Evolutionary conservation across 2,329 filamentous ascomycete genomes (phyloP).

Genomic region (Penicillium sp.): DNA sequence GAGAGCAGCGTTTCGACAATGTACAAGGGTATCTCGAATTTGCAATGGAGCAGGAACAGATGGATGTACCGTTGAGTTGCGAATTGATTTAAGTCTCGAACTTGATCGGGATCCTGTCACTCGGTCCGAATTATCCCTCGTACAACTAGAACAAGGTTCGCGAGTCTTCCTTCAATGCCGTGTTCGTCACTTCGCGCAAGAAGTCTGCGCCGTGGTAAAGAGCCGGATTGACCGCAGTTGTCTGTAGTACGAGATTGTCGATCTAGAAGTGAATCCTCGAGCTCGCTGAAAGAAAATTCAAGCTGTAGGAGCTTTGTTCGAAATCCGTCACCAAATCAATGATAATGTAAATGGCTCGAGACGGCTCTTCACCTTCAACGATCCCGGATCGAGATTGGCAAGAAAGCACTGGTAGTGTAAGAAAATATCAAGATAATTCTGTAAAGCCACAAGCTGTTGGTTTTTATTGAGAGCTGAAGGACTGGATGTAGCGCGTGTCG

Average conservation of each 20-base stretch:
- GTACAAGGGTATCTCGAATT: not conserved
- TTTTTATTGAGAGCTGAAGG: not conserved
- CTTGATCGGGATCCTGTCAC: not conserved
- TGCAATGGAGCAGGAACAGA: not conserved
- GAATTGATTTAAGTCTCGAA: not conserved
- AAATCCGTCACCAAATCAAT: not conserved
- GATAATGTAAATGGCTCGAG: not conserved
- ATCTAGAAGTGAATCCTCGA: not conserved
- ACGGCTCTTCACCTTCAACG: not conserved
- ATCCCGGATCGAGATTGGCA: not conserved
- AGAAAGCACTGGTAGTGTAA: not conserved
- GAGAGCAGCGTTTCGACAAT: not conserved
- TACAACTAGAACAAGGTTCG: not conserved
- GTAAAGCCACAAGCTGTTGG: not conserved
- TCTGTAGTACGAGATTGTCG: not conserved
- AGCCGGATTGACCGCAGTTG: not conserved
- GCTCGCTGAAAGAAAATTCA: not conserved
- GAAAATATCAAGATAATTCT: not conserved
- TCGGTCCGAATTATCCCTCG: not conserved
- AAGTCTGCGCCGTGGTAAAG: not conserved
- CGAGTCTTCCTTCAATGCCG: not conserved
- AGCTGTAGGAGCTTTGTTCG: not conserved
- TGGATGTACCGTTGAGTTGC: not conserved
- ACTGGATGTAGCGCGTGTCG: not conserved
- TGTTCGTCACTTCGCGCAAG: conserved; percentile 3